Conservation (phyloP, 768 basidiomycete genomes). For the Roridomyces roridus region DNA sequence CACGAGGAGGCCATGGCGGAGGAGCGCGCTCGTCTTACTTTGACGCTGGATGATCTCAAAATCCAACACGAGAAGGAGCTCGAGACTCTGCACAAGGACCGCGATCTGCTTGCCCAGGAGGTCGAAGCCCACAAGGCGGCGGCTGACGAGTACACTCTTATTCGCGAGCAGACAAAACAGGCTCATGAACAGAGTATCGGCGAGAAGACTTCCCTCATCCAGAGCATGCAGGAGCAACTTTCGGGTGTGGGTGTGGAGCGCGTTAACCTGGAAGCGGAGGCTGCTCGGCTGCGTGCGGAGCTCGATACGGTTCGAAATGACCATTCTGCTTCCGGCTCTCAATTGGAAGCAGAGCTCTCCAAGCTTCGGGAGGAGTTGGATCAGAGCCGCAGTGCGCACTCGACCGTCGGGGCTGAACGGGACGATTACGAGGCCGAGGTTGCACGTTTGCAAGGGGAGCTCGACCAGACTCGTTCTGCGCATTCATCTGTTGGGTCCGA, state of each 20-base stretch:
- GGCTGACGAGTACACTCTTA: slow-evolving; percentile 53
- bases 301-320: slow-evolving; percentile 61
- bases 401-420: slow-evolving; percentile 49
- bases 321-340: slow-evolving; percentile 55
- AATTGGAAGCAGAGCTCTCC: slow-evolving; percentile 52
- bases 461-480: slow-evolving; percentile 51
- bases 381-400: slow-evolving; percentile 42
- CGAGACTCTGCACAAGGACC: slow-evolving; percentile 52
- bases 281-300: slow-evolving; percentile 62
- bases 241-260: slow-evolving; percentile 49
- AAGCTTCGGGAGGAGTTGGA: slow-evolving; percentile 66
- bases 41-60: slow-evolving; percentile 56
- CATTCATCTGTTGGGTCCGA: slow-evolving; percentile 39
- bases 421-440: slow-evolving; percentile 55
- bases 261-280: slow-evolving; percentile 48
- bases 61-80: slow-evolving; percentile 54
- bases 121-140: slow-evolving; percentile 64
- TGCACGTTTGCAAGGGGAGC: slow-evolving; percentile 60
- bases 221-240: slow-evolving; percentile 57
- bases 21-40: slow-evolving; percentile 53
- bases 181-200: slow-evolving; percentile 53
- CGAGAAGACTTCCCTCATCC: slow-evolving; percentile 56
- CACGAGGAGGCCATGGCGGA: slow-evolving; percentile 47
- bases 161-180: slow-evolving; percentile 48
- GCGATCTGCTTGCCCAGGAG: slow-evolving; percentile 59